These are phyloP conservation scores for Gastrolobium bilobum DNA, from an alignment of 306 rosid genomes.

Conservation along the genomic window DNA sequence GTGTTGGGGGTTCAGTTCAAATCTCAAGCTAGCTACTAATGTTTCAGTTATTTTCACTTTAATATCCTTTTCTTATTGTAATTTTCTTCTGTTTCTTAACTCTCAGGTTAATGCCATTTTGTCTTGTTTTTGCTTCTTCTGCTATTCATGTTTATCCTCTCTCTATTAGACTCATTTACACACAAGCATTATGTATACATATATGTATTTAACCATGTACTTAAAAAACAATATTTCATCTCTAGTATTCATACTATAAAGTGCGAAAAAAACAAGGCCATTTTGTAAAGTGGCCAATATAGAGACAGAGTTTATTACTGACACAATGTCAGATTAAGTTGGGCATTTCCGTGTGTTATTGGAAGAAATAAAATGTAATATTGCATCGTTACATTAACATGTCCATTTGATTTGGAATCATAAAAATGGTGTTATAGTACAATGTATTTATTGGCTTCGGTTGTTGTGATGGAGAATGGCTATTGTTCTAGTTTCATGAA, in stretches of 20 bases:
- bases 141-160: background rate
- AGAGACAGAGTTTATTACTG: background rate
- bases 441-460: background rate
- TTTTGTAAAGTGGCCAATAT: background rate
- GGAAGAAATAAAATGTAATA: background rate
- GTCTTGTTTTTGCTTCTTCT: background rate
- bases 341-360: background rate
- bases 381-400: background rate
- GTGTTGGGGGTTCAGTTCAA: conserved; percentile 21
- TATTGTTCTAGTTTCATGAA: conserved; percentile 26
- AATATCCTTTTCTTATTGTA: background rate
- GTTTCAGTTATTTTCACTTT: conserved; percentile 3
- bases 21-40: conserved; percentile 21
- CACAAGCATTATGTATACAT: too few species aligned
- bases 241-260: too few species aligned
- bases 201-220: too few species aligned
- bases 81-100: background rate
- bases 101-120: background rate
- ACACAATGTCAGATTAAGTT: background rate
- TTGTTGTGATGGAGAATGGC: background rate
- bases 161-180: background rate
- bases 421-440: background rate
- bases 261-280: too few species aligned
- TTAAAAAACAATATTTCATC: too few species aligned
- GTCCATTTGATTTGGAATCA: conserved; percentile 30